phyloP scores from a whole-genome alignment of 805 yeast species.

The Candida chilensis region DNA sequence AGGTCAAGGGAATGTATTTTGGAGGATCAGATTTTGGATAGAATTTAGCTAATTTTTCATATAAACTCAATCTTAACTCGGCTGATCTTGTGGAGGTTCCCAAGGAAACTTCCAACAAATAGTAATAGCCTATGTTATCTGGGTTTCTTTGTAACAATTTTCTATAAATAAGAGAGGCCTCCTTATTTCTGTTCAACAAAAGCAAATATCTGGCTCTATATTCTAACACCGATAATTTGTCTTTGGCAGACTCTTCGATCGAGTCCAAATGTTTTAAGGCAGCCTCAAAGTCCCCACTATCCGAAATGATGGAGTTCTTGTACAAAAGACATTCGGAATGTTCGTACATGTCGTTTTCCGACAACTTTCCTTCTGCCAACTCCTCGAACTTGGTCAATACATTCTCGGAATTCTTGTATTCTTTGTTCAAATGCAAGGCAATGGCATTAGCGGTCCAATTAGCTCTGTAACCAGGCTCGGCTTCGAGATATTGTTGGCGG shows the following conservation, averaged over 20 bases:
- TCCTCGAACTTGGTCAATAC: conserved; percentile 73
- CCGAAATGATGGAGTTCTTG: conserved; percentile 57
- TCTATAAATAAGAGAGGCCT: conserved; percentile 65
- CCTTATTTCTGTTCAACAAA: conserved; percentile 44
- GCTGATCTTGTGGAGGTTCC: conserved; percentile 37
- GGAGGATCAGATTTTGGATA: conserved; percentile 86
- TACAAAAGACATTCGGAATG: conserved; percentile 74
- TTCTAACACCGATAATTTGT: conserved; percentile 55
- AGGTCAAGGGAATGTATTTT: conserved; percentile 66
- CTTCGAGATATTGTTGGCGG: conserved; percentile 60
- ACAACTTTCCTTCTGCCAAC: conserved; percentile 57
- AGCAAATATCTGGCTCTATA: conserved; percentile 55
- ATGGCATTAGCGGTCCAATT: conserved; percentile 87
- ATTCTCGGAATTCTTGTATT: conserved; percentile 58
- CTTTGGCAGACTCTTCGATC: conserved; percentile 41
- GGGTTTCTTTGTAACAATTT: conserved; percentile 77
- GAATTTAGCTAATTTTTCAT: conserved; percentile 52
- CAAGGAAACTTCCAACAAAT: conserved; percentile 55
- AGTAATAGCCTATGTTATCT: conserved; percentile 61
- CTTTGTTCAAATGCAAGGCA: conserved; percentile 71
- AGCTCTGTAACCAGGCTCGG: conserved; percentile 74
- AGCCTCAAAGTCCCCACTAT: conserved; percentile 49
- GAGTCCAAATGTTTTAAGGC: conserved; percentile 55
- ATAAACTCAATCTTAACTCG: conserved; percentile 47
- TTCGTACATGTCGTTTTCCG: conserved; percentile 63